These are phyloP conservation scores for Phytophthora nicotianae DNA, from an alignment of 352 stramenopile species.

Conservation along the genomic window DNA sequence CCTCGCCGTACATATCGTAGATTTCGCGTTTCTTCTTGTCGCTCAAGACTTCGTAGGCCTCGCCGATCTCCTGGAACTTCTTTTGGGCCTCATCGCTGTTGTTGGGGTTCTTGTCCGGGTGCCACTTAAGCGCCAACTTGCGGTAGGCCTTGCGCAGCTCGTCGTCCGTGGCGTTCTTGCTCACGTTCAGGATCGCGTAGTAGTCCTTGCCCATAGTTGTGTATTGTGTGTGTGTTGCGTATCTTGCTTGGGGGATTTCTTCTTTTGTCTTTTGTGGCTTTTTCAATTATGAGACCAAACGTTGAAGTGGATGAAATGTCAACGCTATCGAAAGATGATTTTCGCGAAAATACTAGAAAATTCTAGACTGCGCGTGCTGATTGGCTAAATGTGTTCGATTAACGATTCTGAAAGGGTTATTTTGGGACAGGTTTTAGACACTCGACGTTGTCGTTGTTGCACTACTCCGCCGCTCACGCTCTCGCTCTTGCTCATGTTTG, in stretches of 20 bases:
- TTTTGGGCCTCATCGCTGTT: slow-evolving; percentile 81
- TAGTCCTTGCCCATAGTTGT: slow-evolving; percentile 85
- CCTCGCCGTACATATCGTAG: slow-evolving; percentile 94
- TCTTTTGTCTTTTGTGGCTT: slow-evolving; percentile 12
- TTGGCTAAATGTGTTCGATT: slow-evolving; percentile 1
- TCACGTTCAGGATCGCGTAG: slow-evolving; percentile 79
- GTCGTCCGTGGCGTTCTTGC: slow-evolving; percentile 69
- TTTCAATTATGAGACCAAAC: slow-evolving; percentile 27
- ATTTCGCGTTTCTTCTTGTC: slow-evolving; percentile 93
- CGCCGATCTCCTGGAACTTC: slow-evolving; percentile 94
- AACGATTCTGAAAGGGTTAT: slow-evolving; percentile 10
- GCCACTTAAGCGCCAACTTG: slow-evolving; percentile 92
- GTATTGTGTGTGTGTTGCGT: background rate
- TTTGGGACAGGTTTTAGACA: background rate
- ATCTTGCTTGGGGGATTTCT: slow-evolving; percentile 6
- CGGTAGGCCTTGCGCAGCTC: slow-evolving; percentile 89
- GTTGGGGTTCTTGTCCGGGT: slow-evolving; percentile 93
- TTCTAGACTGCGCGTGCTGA: slow-evolving; percentile 21
- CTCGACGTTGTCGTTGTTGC: slow-evolving; percentile 1
- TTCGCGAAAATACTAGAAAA: slow-evolving; percentile 47
- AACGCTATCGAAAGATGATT: background rate
- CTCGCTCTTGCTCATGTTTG: slow-evolving; percentile 32
- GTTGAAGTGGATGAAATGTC: slow-evolving; percentile 21
- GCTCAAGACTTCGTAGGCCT: slow-evolving; percentile 94
- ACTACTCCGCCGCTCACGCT: slow-evolving; percentile 1